Evolutionary conservation across 305 asterid genomes (phyloP), one percentile per base, ranked within the genome.

Genomic region (Solanum chacoense): DNA sequence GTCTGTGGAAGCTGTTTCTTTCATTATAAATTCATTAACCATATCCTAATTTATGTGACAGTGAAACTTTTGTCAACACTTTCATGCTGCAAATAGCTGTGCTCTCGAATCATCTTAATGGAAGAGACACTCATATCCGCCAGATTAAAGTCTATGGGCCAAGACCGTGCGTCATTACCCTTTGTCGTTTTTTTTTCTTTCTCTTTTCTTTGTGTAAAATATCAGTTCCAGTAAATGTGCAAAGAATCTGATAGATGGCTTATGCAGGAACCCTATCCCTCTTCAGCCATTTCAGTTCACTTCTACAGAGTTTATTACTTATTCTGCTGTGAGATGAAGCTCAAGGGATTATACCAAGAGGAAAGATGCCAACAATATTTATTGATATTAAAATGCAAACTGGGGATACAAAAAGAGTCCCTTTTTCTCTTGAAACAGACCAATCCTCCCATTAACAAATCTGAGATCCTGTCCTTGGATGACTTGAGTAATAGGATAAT

Each of bases 81-180:
- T 97, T 97, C 95, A 96, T 96, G 99, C 91, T 97, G 94, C 99
- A 96, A 92, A 95, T 97, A 55, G 95, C 92, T n/a, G 91, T 97
- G 77, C 79, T 96, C 88, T 92, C 99, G 75, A 97, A 97, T 92
- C 99, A 97, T 93, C 95, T 97, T 24, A 96, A 96, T 20, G 99
- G 99, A 86, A 94, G 98, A 93, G 99, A 97, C 89, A 96, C 99
- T 38, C 99, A 96, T 91, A 94, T 97, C 79, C 95, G 99, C 89
- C 99, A 97, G 90, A 94, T 97, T 90, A 97, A 97, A 94, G 95
- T 95, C 90, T 95, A 94, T 88, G 99, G 99, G 79, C 99, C 99
- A 72, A 93, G 94, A 86, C 98, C 90, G 98, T 97, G 92, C 78
- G 99, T 94, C 9, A 36, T 67, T 7, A 85, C 29, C 29, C 84